Percentiles rank a stretch among this genome's conserved stretches.
These are phyloP conservation scores for Penicillium goetzii DNA, from an alignment of 495 filamentous ascomycete species.

Conservation along the genomic window DNA sequence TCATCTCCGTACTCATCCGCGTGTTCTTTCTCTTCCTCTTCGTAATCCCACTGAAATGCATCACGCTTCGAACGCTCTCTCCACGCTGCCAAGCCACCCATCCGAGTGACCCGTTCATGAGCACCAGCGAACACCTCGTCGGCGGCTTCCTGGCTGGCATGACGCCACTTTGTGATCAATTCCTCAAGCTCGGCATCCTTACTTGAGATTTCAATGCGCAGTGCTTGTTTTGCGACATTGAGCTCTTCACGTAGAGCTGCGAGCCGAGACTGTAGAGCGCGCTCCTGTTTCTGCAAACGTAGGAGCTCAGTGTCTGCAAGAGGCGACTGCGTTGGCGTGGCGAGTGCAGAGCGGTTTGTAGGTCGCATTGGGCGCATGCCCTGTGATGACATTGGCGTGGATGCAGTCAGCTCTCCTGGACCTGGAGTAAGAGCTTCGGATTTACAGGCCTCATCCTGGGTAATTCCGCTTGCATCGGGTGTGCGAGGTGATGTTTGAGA, in stretches of 20 bases:
- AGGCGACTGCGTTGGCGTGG: slow-evolving; percentile 13
- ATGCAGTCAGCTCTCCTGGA: neutral
- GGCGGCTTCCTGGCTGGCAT: slow-evolving; percentile 52
- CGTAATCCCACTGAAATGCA: slow-evolving; percentile 34
- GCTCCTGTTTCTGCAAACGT: slow-evolving; percentile 40
- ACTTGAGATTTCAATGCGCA: slow-evolving; percentile 48
- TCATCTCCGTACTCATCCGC: slow-evolving; percentile 36
- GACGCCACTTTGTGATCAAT: slow-evolving; percentile 54
- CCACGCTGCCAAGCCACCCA: slow-evolving; percentile 64
- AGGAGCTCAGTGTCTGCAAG: slow-evolving; percentile 28
- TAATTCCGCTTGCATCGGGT: neutral
- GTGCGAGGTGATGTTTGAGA: slow-evolving; percentile 9
- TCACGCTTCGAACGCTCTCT: slow-evolving; percentile 48
- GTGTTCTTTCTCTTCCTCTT: slow-evolving; percentile 31
- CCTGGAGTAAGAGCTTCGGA: neutral
- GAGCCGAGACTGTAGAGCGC: slow-evolving; percentile 39
- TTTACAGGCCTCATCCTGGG: neutral
- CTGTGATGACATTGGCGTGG: neutral
- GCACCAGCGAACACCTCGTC: slow-evolving; percentile 54
- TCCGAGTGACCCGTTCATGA: slow-evolving; percentile 46
- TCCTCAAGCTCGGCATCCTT: slow-evolving; percentile 52
- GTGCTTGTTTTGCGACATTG: slow-evolving; percentile 55
- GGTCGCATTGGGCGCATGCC: slow-evolving; percentile 5
- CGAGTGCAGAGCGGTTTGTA: slow-evolving; percentile 8
- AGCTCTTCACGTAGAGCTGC: slow-evolving; percentile 41